Conservation (phyloP, 1,284 basidiomycete species). For the Boletus subluridellus region DNA sequence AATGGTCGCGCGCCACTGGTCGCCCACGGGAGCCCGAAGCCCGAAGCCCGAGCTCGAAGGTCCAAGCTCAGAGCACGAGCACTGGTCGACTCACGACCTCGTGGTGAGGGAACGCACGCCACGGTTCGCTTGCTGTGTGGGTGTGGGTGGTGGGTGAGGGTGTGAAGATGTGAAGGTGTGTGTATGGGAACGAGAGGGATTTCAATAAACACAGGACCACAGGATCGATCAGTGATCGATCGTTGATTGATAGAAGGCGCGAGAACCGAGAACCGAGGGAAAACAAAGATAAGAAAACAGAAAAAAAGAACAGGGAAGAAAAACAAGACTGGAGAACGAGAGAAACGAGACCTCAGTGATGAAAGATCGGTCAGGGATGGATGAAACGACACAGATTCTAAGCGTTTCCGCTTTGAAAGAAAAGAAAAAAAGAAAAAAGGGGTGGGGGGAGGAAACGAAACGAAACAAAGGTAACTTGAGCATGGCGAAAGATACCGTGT, state of each 20-base stretch:
- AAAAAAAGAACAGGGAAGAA: neutral
- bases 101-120: neutral
- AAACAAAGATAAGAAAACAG: neutral
- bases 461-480: neutral
- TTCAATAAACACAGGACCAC: neutral
- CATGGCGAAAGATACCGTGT: neutral
- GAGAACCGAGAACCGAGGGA: neutral
- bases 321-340: neutral
- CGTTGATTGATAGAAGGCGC: neutral
- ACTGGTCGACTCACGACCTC: neutral
- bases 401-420: too few relatives aligned
- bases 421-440: too few relatives aligned
- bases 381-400: neutral
- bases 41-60: too few relatives aligned
- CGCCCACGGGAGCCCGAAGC: too few relatives aligned
- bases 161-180: neutral
- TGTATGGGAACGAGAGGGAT: neutral
- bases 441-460: neutral
- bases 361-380: neutral
- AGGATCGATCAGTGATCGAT: neutral
- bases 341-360: neutral
- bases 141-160: neutral
- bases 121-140: neutral
- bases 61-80: too few relatives aligned
- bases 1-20: too few relatives aligned